Percentiles rank a stretch among this genome's conserved stretches.
Evolutionary conservation across 2,329 filamentous ascomycete genomes (phyloP).

Genomic region (Fusarium sororula): DNA sequence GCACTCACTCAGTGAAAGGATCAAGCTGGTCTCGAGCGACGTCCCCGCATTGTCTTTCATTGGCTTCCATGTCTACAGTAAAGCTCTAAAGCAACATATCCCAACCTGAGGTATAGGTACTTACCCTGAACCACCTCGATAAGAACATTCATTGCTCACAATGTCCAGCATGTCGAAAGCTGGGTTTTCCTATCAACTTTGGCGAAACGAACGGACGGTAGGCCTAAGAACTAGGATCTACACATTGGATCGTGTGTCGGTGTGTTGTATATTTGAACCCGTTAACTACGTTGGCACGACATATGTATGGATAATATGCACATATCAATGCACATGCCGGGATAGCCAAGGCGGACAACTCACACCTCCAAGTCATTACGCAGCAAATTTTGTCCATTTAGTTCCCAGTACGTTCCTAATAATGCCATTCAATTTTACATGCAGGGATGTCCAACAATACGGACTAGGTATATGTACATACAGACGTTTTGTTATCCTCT

Average conservation of each 20-base stretch:
- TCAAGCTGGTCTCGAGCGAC: constrained; percentile 30
- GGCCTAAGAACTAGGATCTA: not conserved
- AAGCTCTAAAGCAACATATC: not conserved
- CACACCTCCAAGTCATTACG: constrained; percentile 1
- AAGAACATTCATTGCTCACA: constrained; percentile 5
- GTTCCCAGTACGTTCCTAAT: not conserved
- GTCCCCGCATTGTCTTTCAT: constrained; percentile 34
- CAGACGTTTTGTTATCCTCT: constrained; percentile 4
- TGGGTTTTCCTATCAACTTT: not conserved
- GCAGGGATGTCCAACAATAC: not conserved
- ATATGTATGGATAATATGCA: not conserved
- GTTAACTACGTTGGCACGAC: not conserved
- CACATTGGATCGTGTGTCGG: not conserved
- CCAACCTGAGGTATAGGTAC: not conserved
- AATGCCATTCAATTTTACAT: not conserved
- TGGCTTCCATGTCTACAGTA: constrained; percentile 12
- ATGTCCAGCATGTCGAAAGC: not conserved
- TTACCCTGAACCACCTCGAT: constrained; percentile 17
- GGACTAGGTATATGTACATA: constrained; percentile 2
- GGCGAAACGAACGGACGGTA: not conserved
- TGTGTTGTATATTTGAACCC: not conserved
- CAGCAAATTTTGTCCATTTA: not conserved
- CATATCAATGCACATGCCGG: not conserved
- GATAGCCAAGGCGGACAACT: constrained; percentile 27
- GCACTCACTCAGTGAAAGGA: constrained; percentile 46